Evolutionary conservation across 768 basidiomycete species (phyloP), one percentile per base, ranked within the genome.

Genomic region (Paxillus involutus): DNA sequence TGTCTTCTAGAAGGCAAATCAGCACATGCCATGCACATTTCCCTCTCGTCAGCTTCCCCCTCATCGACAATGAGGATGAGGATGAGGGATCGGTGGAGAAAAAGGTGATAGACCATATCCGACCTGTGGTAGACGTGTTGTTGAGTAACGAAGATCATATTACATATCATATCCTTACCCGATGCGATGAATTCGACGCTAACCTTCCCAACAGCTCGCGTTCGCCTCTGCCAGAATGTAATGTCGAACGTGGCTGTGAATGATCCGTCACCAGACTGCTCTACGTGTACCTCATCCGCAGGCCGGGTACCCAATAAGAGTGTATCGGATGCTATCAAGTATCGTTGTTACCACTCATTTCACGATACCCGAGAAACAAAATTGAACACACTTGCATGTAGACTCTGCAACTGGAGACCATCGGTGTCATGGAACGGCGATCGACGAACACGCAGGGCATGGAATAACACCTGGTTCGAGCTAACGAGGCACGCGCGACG

Each of bases 171-270:
- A 19, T 10, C 4, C 44, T 46, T 33, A 68, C 68, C 54, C 7
- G 57, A 63, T 16, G 83, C 86, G 44, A 89, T 85, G 53, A 89
- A 89, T 57, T 90, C 86, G 7, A 88, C 61, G n/a, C 61, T 60
- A n/a, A 86, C 76, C 35, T 70, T 58, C 41, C 80, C 79, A 11
- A 81, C 76, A n/a, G 85, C 79, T 43, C 80, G 75, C 85, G 89
- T 84, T 32, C 88, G 77, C 58, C 80, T 81, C 66, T 87, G 84
- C 68, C 89, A 90, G 39, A 80, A 75, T 19, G 77, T 71, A 13
- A 88, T 73, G 11, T 75, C 71, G 47, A 88, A 76, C 24, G 74
- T 67, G 4, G 77, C 80, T 0, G 72, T 73, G 57, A 89, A 89
- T 0, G 77, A 74, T 0, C 80, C 77, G 7, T 61, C 57, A 12